Percentiles rank a stretch among this genome's conserved stretches.
phyloP scores from a whole-genome alignment of 768 basidiomycete genomes.

The Asterophora lycoperdoides region DNA sequence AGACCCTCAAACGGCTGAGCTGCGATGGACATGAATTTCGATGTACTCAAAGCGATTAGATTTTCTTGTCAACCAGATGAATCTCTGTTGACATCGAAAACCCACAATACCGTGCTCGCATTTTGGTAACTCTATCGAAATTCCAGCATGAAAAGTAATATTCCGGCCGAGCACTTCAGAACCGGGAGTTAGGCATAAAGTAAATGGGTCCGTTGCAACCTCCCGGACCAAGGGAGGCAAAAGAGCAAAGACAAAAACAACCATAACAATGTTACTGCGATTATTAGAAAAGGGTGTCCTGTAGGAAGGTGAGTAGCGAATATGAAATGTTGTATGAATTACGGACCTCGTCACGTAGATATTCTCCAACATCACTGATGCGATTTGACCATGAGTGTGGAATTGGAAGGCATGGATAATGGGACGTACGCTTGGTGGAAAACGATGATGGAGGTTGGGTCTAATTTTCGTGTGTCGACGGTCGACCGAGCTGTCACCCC shows the following conservation, averaged over 20 bases:
- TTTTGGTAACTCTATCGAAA: slow-evolving; percentile 1
- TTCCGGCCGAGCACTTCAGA: slow-evolving; percentile 45
- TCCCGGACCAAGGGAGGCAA: slow-evolving; percentile 10
- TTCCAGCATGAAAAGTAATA: slow-evolving; percentile 15
- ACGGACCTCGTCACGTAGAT: slow-evolving; percentile 87
- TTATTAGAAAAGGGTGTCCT: slow-evolving; percentile 77
- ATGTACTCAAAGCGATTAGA: not conserved
- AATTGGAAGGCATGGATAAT: slow-evolving; percentile 6
- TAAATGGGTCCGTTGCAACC: slow-evolving; percentile 15
- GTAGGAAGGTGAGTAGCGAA: slow-evolving; percentile 5
- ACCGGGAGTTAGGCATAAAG: slow-evolving; percentile 23
- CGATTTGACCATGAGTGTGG: slow-evolving; percentile 1
- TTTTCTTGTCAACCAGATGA: no score
- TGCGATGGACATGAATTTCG: not conserved
- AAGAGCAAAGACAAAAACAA: slow-evolving; percentile 1
- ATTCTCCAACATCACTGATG: slow-evolving; percentile 92
- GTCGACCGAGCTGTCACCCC: slow-evolving; percentile 97
- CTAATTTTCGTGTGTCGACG: slow-evolving; percentile 92
- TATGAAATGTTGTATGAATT: not conserved
- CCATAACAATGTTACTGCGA: not conserved
- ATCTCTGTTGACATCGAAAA: not conserved
- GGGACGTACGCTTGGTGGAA: slow-evolving; percentile 91
- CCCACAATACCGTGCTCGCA: not conserved
- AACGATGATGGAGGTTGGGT: slow-evolving; percentile 95
- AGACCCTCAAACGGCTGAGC: no score